Evolutionary conservation across 2,329 filamentous ascomycete genomes (phyloP), one percentile per base, ranked within the genome.

Genomic region (Coniochaeta hoffmannii): DNA sequence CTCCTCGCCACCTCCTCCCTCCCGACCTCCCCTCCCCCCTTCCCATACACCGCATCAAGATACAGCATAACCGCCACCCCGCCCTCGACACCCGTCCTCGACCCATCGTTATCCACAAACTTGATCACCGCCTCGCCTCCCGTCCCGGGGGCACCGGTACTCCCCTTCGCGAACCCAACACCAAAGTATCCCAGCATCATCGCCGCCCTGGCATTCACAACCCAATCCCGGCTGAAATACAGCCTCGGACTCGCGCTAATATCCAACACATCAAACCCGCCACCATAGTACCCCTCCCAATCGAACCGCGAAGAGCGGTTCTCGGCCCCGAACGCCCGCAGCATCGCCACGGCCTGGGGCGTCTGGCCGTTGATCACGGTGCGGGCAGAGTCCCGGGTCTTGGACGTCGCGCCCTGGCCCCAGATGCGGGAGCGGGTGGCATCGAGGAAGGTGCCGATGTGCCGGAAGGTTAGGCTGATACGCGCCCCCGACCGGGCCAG

Each of bases 391-490:
- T 76, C 76, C 24, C 76, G 76, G 0, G 74, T 76, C 72, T 96
- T 96, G 7, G 74, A 75, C 0, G 80, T 83, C 0, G 92, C 93
- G 2, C 94, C 94, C 70, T 97, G 92, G 14, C 94, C 94, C 93
- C 92, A 97, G 55, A 99, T 96, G 2, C 73, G 72, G 30, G 75
- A 75, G 36, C 81, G 77, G n/a, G 82, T 76, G 4, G 76, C 73
- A 62, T 87, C 77, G 46, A 96, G 71, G 65, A 90, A 97, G 0
- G 94, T 99, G 1, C 85, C 90, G 60, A 99, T 97, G 24, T 83
- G 79, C 46, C 94, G 81, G 68, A 99, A 97, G 0, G 94, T 99
- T 34, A 99, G 77, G 50, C 89, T 95, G 66, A 99, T 96, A 50
- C 94, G 87, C 50, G 86, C 84, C 7, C 91, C 88, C 6, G 75